Evolutionary conservation across 495 filamentous ascomycete genomes (phyloP).

Genomic region (Penicillium parvum): DNA sequence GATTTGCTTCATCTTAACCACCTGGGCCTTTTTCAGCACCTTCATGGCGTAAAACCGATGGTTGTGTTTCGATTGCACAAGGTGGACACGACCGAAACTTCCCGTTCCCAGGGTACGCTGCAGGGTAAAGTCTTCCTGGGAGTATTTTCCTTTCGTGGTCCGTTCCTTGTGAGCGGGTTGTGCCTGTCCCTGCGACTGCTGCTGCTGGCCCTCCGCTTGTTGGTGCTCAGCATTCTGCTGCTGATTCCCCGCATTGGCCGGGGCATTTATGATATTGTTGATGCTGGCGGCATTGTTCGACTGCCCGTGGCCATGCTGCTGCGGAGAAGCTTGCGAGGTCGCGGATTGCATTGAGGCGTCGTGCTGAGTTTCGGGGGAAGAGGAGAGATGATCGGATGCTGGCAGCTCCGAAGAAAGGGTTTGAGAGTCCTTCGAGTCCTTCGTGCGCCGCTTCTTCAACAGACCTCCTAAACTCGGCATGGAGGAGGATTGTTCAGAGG

Average conservation of each 20-base stretch:
- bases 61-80: slow-evolving; percentile 96
- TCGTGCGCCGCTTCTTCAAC: slow-evolving; percentile 97
- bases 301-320: slow-evolving; percentile 23
- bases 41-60: slow-evolving; percentile 97
- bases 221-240: slow-evolving; percentile 16
- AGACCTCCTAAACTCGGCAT: slow-evolving; percentile 61
- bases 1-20: slow-evolving; percentile 99
- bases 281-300: slow-evolving; percentile 43
- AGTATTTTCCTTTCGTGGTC: slow-evolving; percentile 96
- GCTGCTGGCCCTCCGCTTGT: slow-evolving; percentile 7
- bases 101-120: slow-evolving; percentile 91
- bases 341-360: slow-evolving; percentile 43
- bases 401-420: slow-evolving; percentile 49
- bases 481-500: slow-evolving; percentile 22
- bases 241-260: slow-evolving; percentile 18
- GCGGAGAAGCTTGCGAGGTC: slow-evolving; percentile 28
- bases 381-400: slow-evolving; percentile 53
- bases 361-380: slow-evolving; percentile 39
- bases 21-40: slow-evolving; percentile 95
- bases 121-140: slow-evolving; percentile 79
- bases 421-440: slow-evolving; percentile 74
- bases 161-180: slow-evolving; percentile 40
- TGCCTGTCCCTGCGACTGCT: slow-evolving; percentile 6
- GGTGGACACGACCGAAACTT: slow-evolving; percentile 92
- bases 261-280: slow-evolving; percentile 39